These are phyloP conservation scores for Eucalyptus cloeziana DNA, from an alignment of 345 rosid species.

Conservation along the genomic window DNA sequence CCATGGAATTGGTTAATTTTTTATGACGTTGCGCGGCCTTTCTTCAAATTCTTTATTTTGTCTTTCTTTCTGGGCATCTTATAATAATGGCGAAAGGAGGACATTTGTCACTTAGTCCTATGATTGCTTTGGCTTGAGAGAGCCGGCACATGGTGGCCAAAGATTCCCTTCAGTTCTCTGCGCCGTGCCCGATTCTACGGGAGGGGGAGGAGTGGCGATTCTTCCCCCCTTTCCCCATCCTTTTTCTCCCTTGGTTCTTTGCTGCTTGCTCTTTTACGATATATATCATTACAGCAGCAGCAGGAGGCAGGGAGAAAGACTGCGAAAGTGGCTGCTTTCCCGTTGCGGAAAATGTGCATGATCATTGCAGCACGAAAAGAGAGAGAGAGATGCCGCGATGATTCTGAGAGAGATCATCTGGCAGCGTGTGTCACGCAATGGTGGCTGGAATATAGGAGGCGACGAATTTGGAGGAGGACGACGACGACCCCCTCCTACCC, in stretches of 20 bases:
- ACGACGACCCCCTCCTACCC: neutral
- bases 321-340: neutral
- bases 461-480: neutral
- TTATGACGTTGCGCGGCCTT: neutral
- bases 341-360: neutral
- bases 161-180: neutral
- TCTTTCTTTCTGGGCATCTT: neutral
- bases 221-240: neutral
- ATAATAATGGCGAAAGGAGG: neutral
- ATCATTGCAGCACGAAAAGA: neutral
- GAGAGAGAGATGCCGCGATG: neutral
- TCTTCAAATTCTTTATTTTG: neutral
- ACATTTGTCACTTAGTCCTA: neutral
- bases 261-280: no score
- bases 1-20: neutral
- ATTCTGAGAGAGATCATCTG: neutral
- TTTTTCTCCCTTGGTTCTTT: no score
- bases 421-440: neutral
- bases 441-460: neutral
- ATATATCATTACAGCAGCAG: neutral
- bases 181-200: neutral
- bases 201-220: neutral
- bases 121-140: neutral
- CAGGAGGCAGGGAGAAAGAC: neutral
- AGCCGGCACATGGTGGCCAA: neutral